Evolutionary conservation across 805 yeast genomes (phyloP), one percentile per base, ranked within the genome.

Genomic region (Wickerhamomyces sydowiorum): DNA sequence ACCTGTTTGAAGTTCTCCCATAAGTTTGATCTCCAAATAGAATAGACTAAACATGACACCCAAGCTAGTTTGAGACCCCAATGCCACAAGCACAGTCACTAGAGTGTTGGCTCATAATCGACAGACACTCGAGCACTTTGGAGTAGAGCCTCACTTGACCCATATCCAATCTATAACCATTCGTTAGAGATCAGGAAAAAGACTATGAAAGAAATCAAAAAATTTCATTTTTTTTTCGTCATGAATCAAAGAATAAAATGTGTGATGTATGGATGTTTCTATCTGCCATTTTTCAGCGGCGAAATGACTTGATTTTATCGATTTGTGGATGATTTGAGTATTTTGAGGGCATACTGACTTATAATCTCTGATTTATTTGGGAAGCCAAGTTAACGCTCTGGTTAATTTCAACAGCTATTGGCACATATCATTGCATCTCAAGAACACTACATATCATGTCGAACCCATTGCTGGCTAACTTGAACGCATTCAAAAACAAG

Each of bases 401-500:
- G n/a, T n/a, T n/a, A n/a, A n/a, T n/a, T n/a, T n/a, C n/a, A n/a
- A n/a, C n/a, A n/a, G n/a, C n/a, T n/a, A n/a, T n/a, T n/a, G n/a
- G n/a, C n/a, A n/a, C n/a, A n/a, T n/a, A n/a, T n/a, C n/a, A n/a
- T 29, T 29, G 32, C 32, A n/a, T 29, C 14, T 29, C 23, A 24
- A 14, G 19, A 21, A 15, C 30, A 53, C 50, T 53, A 52, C 49
- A 7, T 42, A 47, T 37, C 30, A 53, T 53, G 57, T 59, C 58
- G 27, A 67, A 65, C 35, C 65, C 77, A 5, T 56, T 76, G 30
- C 61, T 74, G 44, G 80, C 75, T 45, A 78, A 82, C 62, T 65
- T 82, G 42, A 79, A 76, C 57, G 83, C 85, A 43, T 81, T 82
- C 68, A 76, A 73, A 56, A 78, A 69, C 55, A 73, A 76, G 44